Evolutionary conservation across 2,329 filamentous ascomycete species (phyloP).

Genomic region (Aspergillus sojae): DNA sequence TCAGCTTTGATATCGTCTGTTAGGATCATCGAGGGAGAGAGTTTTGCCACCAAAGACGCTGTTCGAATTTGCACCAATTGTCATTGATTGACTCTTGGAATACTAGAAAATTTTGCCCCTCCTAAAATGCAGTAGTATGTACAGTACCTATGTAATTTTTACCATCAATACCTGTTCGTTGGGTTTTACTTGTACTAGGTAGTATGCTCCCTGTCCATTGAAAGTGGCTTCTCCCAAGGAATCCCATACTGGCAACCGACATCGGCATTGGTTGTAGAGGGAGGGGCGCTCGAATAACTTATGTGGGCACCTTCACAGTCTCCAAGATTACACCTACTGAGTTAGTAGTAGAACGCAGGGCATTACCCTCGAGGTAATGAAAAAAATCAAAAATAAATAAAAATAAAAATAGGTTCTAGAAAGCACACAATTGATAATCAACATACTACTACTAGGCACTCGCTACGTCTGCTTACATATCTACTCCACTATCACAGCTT

Average conservation of each 20-base stretch:
- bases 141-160: neutral
- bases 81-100: neutral
- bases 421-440: constrained; percentile 22
- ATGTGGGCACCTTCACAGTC: neutral
- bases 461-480: neutral
- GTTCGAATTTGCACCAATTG: neutral
- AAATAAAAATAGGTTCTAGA: constrained; percentile 6
- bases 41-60: neutral
- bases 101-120: neutral
- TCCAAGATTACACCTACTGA: neutral
- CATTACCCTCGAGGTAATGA: neutral
- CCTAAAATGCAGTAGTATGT: neutral
- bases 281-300: neutral
- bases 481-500: neutral
- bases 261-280: constrained; percentile 15
- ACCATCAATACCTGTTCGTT: neutral
- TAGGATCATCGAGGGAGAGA: neutral
- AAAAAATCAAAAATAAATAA: neutral
- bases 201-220: neutral
- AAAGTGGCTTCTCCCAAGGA: neutral
- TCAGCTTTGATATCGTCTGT: neutral
- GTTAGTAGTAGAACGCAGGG: neutral
- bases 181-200: neutral
- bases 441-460: neutral
- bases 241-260: constrained; percentile 11